phyloP scores from a whole-genome alignment of 1,284 basidiomycete species.

The Spongiforma sp. region DNA sequence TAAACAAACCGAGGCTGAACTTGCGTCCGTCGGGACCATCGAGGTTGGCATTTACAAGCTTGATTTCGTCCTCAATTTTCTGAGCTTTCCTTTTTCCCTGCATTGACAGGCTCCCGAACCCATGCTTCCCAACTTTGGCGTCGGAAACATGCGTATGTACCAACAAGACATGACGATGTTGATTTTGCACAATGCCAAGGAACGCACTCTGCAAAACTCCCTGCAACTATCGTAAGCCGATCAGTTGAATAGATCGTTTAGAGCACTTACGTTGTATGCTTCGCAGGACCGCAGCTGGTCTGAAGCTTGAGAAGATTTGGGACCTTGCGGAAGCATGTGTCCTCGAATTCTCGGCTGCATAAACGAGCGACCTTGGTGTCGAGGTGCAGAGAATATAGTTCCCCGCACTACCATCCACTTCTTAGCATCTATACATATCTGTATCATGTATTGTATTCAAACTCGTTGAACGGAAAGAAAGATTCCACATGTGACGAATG shows the following conservation, averaged over 20 bases:
- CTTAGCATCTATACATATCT: not conserved
- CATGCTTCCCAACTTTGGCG: constrained; percentile 42
- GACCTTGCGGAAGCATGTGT: constrained; percentile 36
- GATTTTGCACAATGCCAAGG: constrained; percentile 35
- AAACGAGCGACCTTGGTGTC: constrained; percentile 8
- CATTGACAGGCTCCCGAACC: constrained; percentile 39
- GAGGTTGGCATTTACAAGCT: constrained; percentile 17
- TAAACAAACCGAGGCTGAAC: constrained; percentile 18
- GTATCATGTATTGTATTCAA: constrained; percentile 6
- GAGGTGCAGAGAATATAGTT: too few relatives aligned
- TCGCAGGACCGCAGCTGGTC: constrained; percentile 18
- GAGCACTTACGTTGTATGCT: constrained; percentile 6
- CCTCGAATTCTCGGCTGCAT: constrained; percentile 36
- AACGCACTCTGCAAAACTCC: constrained; percentile 37
- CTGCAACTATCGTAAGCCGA: constrained; percentile 35
- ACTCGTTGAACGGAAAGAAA: too few relatives aligned
- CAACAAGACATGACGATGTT: constrained; percentile 39
- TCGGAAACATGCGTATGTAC: constrained; percentile 36
- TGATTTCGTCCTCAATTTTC: not conserved
- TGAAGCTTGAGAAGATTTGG: constrained; percentile 40
- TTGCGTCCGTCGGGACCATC: constrained; percentile 12
- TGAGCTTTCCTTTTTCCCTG: not conserved
- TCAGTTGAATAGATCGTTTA: not conserved
- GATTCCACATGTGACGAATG: too few relatives aligned
- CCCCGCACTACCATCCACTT: too few relatives aligned